Evolutionary conservation across 495 filamentous ascomycete genomes (phyloP), one percentile per base, ranked within the genome.

Genomic region (Aspergillus diversus): DNA sequence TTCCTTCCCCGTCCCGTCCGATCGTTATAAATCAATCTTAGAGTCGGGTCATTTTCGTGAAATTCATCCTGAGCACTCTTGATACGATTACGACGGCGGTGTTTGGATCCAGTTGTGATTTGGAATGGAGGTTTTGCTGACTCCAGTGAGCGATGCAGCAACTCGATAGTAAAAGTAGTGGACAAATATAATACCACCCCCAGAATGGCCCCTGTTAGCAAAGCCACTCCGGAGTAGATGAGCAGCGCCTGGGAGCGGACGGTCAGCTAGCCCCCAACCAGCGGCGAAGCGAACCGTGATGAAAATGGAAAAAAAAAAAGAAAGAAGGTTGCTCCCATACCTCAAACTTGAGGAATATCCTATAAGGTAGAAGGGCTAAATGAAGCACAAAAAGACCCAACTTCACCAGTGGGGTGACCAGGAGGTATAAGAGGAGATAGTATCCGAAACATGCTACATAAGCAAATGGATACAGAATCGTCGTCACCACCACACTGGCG

Each of bases 151-250:
- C 49, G 51, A 52, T 66, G 33, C 31, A 58, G 39, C 27, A 63
- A 16, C 15, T 65, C 57, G 33, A 67, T 58, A 37, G 53, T 55
- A 13, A 55, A 9, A 21, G 59, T 55, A n/a, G 60, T 67, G 12
- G 74, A 73, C 33, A 80, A 70, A 67, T 83, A 77, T 50, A 89
- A 69, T 9, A 82, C 55, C 13, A 77, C 64, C 34, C 83, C 88
- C 16, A 83, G 75, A 16, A 81, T 43, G 16, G 83, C 64, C 1
- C 88, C 90, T 60, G 88, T 77, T 21, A 89, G 59, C 12, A 79
- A 73, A 16, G 88, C 88, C 55, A 83, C 76, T 48, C 83, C 84
- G 32, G 91, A 71, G 74, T 85, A 90, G 67, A 86, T 85, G 67
- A 89, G 87, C 27, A 90, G 69, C 52, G 86, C 84, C 88, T 90